phyloP scores from a whole-genome alignment of 257 asterid genomes.

The Penstemon eatonii region DNA sequence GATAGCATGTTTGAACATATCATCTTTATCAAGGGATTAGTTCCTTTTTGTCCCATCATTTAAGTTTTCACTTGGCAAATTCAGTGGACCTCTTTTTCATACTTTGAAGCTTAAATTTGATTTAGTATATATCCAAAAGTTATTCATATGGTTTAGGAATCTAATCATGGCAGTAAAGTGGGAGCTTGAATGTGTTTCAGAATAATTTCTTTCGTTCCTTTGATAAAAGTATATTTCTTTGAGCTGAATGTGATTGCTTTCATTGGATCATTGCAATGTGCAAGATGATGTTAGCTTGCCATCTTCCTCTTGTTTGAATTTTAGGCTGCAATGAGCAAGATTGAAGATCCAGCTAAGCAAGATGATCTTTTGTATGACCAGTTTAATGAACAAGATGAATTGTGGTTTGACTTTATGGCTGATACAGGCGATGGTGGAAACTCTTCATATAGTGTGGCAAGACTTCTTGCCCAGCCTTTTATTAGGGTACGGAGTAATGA shows the following conservation, averaged over 20 bases:
- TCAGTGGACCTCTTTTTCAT: slow-evolving; percentile 3
- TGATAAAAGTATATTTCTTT: neutral
- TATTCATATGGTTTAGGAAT: slow-evolving; percentile 15
- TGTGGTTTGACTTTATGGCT: slow-evolving; percentile 99
- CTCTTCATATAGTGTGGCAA: slow-evolving; percentile 86
- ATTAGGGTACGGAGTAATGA: slow-evolving; percentile 53
- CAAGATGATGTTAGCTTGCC: slow-evolving; percentile 14
- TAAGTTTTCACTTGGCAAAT: slow-evolving; percentile 8
- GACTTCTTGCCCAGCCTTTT: slow-evolving; percentile 92
- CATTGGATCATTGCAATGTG: slow-evolving; percentile 5
- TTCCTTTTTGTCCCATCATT: neutral
- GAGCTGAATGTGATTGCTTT: slow-evolving; percentile 7
- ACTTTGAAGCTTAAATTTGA: neutral
- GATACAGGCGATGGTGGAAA: slow-evolving; percentile 99
- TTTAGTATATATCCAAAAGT: neutral
- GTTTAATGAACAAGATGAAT: slow-evolving; percentile 73
- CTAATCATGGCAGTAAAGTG: neutral
- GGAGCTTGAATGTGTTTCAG: slow-evolving; percentile 6
- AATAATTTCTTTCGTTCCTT: neutral
- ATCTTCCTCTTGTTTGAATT: slow-evolving; percentile 20
- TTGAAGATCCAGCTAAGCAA: slow-evolving; percentile 75
- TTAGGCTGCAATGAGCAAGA: slow-evolving; percentile 97
- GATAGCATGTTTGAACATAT: neutral
- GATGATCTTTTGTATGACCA: slow-evolving; percentile 90
- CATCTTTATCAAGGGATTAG: neutral